These are phyloP conservation scores for Globisporangium apiculatum DNA, from an alignment of 352 stramenopile genomes.

Conservation along the genomic window DNA sequence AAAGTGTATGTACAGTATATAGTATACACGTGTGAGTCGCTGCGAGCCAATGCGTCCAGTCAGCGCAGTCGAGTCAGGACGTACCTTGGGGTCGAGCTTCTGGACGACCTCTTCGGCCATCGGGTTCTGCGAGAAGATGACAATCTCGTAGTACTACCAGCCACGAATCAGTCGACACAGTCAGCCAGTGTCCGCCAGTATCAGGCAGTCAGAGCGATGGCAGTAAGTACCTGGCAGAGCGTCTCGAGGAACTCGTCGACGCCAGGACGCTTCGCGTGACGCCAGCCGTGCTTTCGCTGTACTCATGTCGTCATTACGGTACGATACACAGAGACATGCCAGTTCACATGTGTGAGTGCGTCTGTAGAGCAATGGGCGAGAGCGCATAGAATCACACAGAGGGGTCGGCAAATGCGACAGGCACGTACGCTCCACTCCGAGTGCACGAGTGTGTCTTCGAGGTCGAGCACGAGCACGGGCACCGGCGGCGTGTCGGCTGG, in stretches of 20 bases:
- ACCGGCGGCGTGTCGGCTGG: conserved; percentile 69
- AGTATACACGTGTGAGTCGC: no score
- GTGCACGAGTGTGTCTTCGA: conserved; percentile 85
- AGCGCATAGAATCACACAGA: no score
- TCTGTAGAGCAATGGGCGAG: neutral
- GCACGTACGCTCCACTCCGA: conserved; percentile 84
- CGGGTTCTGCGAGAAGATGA: conserved; percentile 84
- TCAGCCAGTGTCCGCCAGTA: neutral
- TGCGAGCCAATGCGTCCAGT: no score
- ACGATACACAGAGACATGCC: neutral
- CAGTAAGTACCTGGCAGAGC: conserved; percentile 40
- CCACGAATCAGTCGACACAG: no score
- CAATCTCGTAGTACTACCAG: conserved; percentile 78
- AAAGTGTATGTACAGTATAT: neutral
- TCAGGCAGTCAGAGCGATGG: neutral
- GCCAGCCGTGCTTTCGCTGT: conserved; percentile 83
- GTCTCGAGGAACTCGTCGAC: conserved; percentile 85
- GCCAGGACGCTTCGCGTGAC: conserved; percentile 78
- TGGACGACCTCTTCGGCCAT: conserved; percentile 72
- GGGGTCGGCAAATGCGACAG: neutral
- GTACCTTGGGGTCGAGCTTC: conserved; percentile 76
- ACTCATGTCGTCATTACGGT: no score
- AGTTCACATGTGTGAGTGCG: neutral
- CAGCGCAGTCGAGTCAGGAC: neutral
- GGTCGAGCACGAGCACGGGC: conserved; percentile 75